Evolutionary conservation across 345 rosid genomes (phyloP), one percentile per base, ranked within the genome.

Genomic region (Heritiera littoralis): DNA sequence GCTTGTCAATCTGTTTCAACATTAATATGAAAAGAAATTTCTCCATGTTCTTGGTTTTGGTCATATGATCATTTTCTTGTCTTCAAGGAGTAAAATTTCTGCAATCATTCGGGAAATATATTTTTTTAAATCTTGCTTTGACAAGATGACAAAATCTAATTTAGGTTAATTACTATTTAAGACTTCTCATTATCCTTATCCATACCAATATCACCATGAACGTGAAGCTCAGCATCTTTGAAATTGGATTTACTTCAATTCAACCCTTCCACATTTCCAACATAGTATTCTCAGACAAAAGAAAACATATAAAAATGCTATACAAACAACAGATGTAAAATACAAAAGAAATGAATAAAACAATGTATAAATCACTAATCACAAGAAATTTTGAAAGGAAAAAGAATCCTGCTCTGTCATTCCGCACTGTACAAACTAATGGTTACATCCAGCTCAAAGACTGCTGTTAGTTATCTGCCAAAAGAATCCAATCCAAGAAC

Each of bases 401-500:
- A n/a, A 65, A 65, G 7, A 74, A 11, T 14, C 23, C 20, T 40
- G 54, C 40, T 17, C 23, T 52, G 74, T 52, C 45, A 30, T 20
- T 32, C 60, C 74, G 45, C 54, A 77, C 81, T 71, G 76, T 78
- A 78, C 74, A 76, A 38, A 38, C 48, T 35, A 38, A 54, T 72
- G 0, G 61, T 52, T 74, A n/a, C 51, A 64, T 35, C 52, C 64
- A 77, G n/a, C 79, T 77, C 79, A 45, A 76, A 76, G 48, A 63
- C 45, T 76, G 61, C 60, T 64, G 71, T 63, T 74, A 74, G 48
- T 10, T 17, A 73, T 73, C 59, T 30, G 59, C 43, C 43, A 1
- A 32, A 72, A 35, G 38, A 70, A 51, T 52, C 40, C 66, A 52
- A 84, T 70, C 76, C 83, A 79, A 80, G 78, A 41, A 9, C 70